Conservation (phyloP, 306 rosid genomes). For the Vigna radiata region DNA sequence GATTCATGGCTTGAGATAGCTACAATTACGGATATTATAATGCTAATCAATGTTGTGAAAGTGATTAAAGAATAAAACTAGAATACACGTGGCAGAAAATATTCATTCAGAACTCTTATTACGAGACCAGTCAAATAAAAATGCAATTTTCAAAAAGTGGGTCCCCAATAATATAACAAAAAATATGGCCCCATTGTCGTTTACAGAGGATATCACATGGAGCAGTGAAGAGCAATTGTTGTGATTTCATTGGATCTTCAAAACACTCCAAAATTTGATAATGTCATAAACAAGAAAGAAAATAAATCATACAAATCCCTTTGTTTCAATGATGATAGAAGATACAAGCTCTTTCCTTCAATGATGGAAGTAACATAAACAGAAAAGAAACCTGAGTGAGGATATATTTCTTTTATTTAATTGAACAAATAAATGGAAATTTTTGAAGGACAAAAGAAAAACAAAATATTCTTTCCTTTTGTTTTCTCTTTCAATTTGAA, state of each 20-base stretch:
- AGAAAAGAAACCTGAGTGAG: neutral
- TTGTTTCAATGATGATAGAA: neutral
- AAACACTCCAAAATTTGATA: neutral
- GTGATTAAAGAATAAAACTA: neutral
- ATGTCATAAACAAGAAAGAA: neutral
- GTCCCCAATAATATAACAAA: neutral
- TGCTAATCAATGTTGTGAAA: too few relatives aligned
- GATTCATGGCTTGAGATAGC: neutral
- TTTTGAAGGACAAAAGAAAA: neutral
- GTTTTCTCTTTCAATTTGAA: neutral
- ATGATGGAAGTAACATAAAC: neutral
- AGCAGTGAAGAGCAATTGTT: neutral
- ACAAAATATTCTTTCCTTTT: neutral
- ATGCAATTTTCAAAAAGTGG: neutral
- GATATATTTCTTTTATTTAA: neutral
- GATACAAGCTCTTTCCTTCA: neutral
- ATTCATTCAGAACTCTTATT: neutral
- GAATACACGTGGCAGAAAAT: too few relatives aligned
- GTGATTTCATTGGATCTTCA: neutral
- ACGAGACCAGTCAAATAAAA: neutral
- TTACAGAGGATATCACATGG: slow-evolving; percentile 20
- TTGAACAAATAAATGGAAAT: neutral
- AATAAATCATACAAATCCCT: neutral
- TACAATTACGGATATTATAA: neutral
- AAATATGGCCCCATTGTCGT: neutral